phyloP scores from a whole-genome alignment of 306 rosid genomes.

The Acacia confusa region DNA sequence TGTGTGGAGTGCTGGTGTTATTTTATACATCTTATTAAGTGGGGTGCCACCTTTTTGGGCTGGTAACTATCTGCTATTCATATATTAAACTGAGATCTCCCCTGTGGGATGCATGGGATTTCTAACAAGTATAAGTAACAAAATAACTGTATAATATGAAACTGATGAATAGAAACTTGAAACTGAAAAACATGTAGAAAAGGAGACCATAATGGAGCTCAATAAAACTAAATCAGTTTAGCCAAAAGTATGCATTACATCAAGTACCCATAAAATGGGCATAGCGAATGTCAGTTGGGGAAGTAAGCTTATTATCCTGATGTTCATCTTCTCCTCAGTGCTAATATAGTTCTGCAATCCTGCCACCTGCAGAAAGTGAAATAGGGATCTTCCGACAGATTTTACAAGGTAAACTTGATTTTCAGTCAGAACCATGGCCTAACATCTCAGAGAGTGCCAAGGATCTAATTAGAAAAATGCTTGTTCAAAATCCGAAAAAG shows the following conservation, averaged over 20 bases:
- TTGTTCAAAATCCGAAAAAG: slow-evolving; percentile 53
- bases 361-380: slow-evolving; percentile 49
- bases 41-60: slow-evolving; percentile 82
- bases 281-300: slow-evolving; percentile 2
- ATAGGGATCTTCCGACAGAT: slow-evolving; percentile 57
- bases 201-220: not conserved
- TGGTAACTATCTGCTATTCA: slow-evolving; percentile 38
- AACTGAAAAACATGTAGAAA: not conserved
- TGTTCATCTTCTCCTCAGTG: slow-evolving; percentile 15
- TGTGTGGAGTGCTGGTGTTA: slow-evolving; percentile 74
- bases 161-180: not conserved
- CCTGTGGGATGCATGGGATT: not conserved
- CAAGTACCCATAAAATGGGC: not conserved
- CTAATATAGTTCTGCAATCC: slow-evolving; percentile 28
- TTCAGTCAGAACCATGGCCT: slow-evolving; percentile 71
- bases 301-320: slow-evolving; percentile 15
- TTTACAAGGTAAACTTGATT: slow-evolving; percentile 52
- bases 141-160: not conserved
- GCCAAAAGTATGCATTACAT: not conserved
- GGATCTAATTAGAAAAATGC: slow-evolving; percentile 62
- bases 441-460: slow-evolving; percentile 61
- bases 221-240: not conserved
- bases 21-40: slow-evolving; percentile 59
- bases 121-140: not conserved
- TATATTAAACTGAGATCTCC: slow-evolving; percentile 19